Evolutionary conservation across 2,329 filamentous ascomycete species (phyloP).

Genomic region (Pestalotiopsis sp.): DNA sequence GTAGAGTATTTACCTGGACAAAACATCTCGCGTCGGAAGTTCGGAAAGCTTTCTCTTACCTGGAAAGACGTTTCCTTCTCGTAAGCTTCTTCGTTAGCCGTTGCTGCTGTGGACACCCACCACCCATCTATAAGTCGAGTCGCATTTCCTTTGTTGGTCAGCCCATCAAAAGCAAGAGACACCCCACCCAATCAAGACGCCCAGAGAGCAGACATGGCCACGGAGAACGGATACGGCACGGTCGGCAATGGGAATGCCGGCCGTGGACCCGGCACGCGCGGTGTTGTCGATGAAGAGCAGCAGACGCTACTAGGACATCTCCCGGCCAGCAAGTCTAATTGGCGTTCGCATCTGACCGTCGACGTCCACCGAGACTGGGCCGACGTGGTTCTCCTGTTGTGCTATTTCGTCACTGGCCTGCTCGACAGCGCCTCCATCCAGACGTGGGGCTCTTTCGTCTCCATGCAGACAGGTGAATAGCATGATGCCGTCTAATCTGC

Average conservation of each 20-base stretch:
- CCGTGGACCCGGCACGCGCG: slow-evolving; percentile 15
- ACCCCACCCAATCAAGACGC: background rate
- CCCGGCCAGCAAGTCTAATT: slow-evolving; percentile 20
- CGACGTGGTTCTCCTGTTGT: slow-evolving; percentile 70
- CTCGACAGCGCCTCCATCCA: slow-evolving; percentile 77
- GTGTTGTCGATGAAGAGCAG: slow-evolving; percentile 35
- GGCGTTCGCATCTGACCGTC: slow-evolving; percentile 36
- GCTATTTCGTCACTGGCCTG: slow-evolving; percentile 77
- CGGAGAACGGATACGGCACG: slow-evolving; percentile 30
- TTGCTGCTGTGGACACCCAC: background rate
- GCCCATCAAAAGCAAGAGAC: background rate
- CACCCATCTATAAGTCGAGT: background rate
- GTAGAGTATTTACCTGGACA: background rate
- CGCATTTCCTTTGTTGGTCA: background rate
- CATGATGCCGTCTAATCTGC: background rate
- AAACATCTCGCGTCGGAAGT: background rate
- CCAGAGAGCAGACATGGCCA: slow-evolving; percentile 20
- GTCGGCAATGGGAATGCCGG: slow-evolving; percentile 17
- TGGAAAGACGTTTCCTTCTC: background rate
- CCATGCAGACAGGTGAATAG: slow-evolving; percentile 74
- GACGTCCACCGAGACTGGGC: slow-evolving; percentile 65
- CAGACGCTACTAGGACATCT: slow-evolving; percentile 31
- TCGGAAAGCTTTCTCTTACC: background rate
- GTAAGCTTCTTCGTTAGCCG: background rate
- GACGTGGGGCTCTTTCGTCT: slow-evolving; percentile 80